Evolutionary conservation across 106 monocot species (phyloP).

Genomic region (Dendrobium huoshanense): DNA sequence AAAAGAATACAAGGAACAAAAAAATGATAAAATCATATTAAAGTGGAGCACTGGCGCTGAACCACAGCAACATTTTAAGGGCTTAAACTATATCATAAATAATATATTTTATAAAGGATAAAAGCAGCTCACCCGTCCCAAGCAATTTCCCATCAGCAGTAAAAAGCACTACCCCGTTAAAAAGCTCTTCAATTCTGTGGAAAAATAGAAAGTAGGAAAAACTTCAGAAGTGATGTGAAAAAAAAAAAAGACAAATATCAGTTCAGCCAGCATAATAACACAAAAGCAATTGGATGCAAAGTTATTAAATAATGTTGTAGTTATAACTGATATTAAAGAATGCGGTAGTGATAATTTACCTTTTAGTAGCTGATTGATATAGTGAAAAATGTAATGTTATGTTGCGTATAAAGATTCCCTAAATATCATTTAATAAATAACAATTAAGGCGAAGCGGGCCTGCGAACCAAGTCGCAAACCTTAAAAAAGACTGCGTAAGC

Average conservation of each 20-base stretch:
- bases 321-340: no score
- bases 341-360: no score
- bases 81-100: no score
- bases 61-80: no score
- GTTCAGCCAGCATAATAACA: background rate
- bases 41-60: background rate
- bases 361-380: no score
- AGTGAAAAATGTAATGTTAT: no score
- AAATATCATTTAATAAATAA: no score
- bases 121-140: conserved; percentile 1
- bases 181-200: background rate
- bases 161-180: background rate
- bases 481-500: no score
- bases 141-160: background rate
- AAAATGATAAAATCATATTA: background rate
- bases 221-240: background rate
- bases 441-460: no score
- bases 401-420: no score
- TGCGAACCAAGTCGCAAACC: no score
- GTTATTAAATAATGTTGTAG: background rate
- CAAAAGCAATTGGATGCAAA: background rate
- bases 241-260: background rate
- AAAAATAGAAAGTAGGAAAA: background rate
- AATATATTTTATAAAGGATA: no score
- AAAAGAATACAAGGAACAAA: background rate